A percentile compares a stretch with the other conserved stretches of the same genome.
phyloP scores from a whole-genome alignment of 352 stramenopile genomes.

The Sclerospora graminicola region DNA sequence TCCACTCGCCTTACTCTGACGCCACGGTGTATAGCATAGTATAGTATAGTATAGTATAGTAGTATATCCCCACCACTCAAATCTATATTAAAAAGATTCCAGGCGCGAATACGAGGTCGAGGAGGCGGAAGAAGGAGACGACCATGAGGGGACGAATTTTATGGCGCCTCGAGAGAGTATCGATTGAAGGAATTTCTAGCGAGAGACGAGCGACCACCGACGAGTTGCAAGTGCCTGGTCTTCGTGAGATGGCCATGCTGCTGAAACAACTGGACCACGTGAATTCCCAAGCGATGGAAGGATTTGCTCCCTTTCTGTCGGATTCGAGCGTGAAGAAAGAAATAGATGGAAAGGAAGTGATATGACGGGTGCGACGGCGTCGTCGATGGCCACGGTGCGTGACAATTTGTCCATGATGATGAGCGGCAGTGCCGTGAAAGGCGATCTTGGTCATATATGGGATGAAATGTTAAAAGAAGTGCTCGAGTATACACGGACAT shows the following conservation, averaged over 20 bases:
- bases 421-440: slow-evolving; percentile 66
- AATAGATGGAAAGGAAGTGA: slow-evolving; percentile 24
- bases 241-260: slow-evolving; percentile 64
- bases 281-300: slow-evolving; percentile 81
- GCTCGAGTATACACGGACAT: slow-evolving; percentile 78
- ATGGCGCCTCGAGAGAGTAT: too few species aligned
- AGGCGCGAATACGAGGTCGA: too few species aligned
- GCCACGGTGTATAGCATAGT: too few species aligned
- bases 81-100: too few species aligned
- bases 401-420: slow-evolving; percentile 51
- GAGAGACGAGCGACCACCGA: too few species aligned
- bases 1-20: too few species aligned
- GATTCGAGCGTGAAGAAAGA: slow-evolving; percentile 47
- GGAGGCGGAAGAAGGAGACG: neutral
- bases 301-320: slow-evolving; percentile 69
- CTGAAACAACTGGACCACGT: slow-evolving; percentile 80
- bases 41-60: too few species aligned
- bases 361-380: slow-evolving; percentile 17
- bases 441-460: slow-evolving; percentile 59
- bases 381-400: slow-evolving; percentile 16
- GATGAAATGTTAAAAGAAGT: slow-evolving; percentile 77
- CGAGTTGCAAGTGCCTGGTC: too few species aligned
- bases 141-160: slow-evolving; percentile 10
- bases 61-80: too few species aligned
- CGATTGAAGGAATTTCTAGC: too few species aligned